Conservation (phyloP, 1,284 basidiomycete genomes). For the Fomitopsis palustris region DNA sequence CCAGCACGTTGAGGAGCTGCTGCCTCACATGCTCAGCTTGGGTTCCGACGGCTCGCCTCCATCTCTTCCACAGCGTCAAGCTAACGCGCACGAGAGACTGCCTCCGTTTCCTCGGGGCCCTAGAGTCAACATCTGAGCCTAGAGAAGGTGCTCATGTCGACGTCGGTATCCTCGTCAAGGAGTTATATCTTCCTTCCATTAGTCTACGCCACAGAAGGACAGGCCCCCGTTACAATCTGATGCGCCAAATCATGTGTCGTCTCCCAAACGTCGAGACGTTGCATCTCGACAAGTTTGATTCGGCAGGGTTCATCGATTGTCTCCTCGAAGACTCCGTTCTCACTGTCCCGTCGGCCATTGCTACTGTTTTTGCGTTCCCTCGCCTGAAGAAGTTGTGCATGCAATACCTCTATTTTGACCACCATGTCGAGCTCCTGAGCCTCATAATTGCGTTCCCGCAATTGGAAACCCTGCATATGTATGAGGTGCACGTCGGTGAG, state of each 20-base stretch:
- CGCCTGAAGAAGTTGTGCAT: neutral
- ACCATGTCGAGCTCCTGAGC: too few species aligned
- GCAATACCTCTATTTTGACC: neutral
- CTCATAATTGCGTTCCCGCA: too few species aligned
- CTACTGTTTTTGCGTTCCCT: neutral
- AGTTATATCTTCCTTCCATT: neutral
- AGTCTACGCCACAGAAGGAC: neutral
- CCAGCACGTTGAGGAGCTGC: neutral
- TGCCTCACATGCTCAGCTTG: neutral
- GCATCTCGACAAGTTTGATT: neutral
- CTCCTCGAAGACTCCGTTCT: neutral
- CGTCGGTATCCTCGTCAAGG: neutral
- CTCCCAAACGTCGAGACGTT: neutral
- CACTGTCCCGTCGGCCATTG: neutral
- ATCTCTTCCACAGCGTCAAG: neutral
- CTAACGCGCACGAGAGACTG: neutral
- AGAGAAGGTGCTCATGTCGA: neutral
- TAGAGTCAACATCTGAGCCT: neutral
- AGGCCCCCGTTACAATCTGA: neutral
- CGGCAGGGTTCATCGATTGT: neutral
- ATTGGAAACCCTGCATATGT: too few species aligned
- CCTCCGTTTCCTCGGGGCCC: neutral
- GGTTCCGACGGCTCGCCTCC: neutral
- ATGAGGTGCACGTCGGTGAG: too few species aligned
- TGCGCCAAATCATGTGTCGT: neutral